These are phyloP conservation scores for Suillus placidus DNA, from an alignment of 768 basidiomycete species.

Conservation along the genomic window DNA sequence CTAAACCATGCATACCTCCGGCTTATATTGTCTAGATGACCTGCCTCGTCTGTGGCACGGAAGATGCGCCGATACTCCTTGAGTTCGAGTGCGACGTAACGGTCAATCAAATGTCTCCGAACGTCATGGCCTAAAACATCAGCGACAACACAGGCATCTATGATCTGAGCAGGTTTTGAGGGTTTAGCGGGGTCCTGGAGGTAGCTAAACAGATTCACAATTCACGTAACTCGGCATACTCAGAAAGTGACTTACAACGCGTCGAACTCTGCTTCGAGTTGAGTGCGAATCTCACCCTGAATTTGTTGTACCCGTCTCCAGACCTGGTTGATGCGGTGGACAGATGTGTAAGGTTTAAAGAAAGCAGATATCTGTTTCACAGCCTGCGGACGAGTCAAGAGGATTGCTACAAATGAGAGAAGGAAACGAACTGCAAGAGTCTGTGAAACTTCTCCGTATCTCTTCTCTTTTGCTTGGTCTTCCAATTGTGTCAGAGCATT, in stretches of 20 bases:
- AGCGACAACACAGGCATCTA: constrained; percentile 85
- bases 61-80: constrained; percentile 98
- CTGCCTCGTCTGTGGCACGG: constrained; percentile 90
- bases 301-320: constrained; percentile 81
- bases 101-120: constrained; percentile 78
- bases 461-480: constrained; percentile 72
- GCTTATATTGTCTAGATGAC: constrained; percentile 92
- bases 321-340: constrained; percentile 76
- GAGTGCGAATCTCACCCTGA: constrained; percentile 78
- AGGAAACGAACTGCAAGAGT: constrained; percentile 63
- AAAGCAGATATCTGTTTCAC: constrained; percentile 82
- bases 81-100: constrained; percentile 86
- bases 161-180: constrained; percentile 64
- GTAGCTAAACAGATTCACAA: constrained; percentile 53
- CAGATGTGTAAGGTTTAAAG: constrained; percentile 78
- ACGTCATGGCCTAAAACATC: constrained; percentile 89
- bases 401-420: background rate
- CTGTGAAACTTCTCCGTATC: constrained; percentile 82
- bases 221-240: background rate
- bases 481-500: constrained; percentile 84
- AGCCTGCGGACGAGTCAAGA: constrained; percentile 50
- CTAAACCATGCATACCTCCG: constrained; percentile 96
- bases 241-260: constrained; percentile 66
- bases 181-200: constrained; percentile 74
- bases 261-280: constrained; percentile 91